Evolutionary conservation across 768 basidiomycete genomes (phyloP), one percentile per base, ranked within the genome.

Genomic region (Cytidiella melzeri): DNA sequence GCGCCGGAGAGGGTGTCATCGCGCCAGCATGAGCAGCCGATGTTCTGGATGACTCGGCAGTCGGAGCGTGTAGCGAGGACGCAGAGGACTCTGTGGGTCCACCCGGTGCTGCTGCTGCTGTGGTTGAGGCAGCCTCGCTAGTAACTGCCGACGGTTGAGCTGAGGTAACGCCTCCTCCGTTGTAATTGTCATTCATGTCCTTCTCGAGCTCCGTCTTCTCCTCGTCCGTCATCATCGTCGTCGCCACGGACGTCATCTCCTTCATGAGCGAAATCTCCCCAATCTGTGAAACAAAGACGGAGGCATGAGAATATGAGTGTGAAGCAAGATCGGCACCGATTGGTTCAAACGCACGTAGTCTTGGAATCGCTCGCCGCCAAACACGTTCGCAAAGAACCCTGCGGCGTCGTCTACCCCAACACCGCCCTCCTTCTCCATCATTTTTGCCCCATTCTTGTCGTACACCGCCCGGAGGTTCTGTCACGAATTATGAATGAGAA

Each of bases 211-310:
- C 92, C 10, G 84, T 84, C 67, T 85, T 86, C 61, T 96, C 95
- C 60, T 97, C 96, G 5, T 94, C 92, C 0, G 85, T 80, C 81
- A 92, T 87, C 73, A 92, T 87, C 4, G 87, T 87, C 27, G 84
- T 79, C 12, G 92, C 87, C 21, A 88, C 81, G 27, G 80, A 79
- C 20, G 88, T 83, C 85, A 92, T 89, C 56, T 90, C 91, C 63
- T 93, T 97, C 81, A 96, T 92, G 34, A 97, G 75, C 5, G 87
- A 85, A 47, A 99, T 94, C 71, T 97, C 95, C 50, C 95, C 95
- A 54, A 98, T 95, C 94, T 96, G 65, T 15, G 42, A 40, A 23
- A 20, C 19, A 21, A 15, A 26, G 37, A 11, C 28, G 40, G 39
- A 2, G 37, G 20, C 41, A 45, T 13, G 45, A 50, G 7, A 48